Evolutionary conservation across 108 stramenopile species (phyloP), one percentile per base, ranked within the genome.

Genomic region (Aureococcus anophagefferens): DNA sequence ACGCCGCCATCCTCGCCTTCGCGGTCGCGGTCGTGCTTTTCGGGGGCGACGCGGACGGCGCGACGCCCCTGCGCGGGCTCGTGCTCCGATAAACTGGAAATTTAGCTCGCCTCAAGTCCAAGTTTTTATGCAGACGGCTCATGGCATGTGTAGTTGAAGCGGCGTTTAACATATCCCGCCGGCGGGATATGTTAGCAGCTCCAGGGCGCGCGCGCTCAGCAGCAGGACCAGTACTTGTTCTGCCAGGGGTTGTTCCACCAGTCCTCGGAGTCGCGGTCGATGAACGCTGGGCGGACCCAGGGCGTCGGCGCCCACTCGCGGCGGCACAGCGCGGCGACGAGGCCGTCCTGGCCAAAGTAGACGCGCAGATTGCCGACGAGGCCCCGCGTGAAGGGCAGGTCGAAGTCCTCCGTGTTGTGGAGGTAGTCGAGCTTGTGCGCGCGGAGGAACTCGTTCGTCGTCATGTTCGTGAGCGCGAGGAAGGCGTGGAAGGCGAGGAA

Each of bases 191-290:
- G n/a, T n/a, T n/a, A n/a, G n/a, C n/a, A n/a, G n/a, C n/a, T n/a
- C n/a, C n/a, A n/a, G n/a, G n/a, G n/a, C n/a, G n/a, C n/a, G n/a
- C n/a, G n/a, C n/a, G n/a, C 25, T 80, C 71, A 92, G 67, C 91
- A 91, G 63, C 91, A 91, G 29, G 84, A 78, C 88, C 88, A 91
- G 69, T 91, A 91, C 66, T 91, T 91, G 69, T 91, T 91, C 74
- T 87, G 78, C 88, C 88, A 86, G 25, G 88, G 87, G 67, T 91
- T 84, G 17, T 87, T 68, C 81, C 87, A 86, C 88, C 87, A 90
- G 67, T 91, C 89, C 44, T 84, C 91, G 7, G 88, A 85, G 65
- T 91, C 87, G 66, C 89, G 76, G 25, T 79, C 81, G 66, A 88
- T 83, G 30, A 74, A 66, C 44, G 67, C 75, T 17, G 88, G 88